A percentile compares a stretch with the other conserved stretches of the same genome.
Evolutionary conservation across 2,329 filamentous ascomycete genomes (phyloP).

Genomic region (Paraphoma chrysanthemicola): DNA sequence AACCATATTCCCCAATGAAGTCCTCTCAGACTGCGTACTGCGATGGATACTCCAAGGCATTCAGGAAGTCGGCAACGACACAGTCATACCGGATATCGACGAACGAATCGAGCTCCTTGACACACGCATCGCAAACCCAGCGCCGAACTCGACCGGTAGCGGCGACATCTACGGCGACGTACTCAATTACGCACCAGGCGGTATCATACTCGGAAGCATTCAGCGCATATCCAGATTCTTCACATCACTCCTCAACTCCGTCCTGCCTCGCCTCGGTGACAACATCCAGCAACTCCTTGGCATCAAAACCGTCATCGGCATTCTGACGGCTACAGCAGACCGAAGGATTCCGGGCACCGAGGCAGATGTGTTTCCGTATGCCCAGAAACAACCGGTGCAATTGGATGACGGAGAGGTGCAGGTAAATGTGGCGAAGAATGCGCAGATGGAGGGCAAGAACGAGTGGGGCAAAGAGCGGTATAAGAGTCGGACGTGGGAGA

Average conservation of each 20-base stretch:
- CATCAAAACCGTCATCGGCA: conserved; percentile 33
- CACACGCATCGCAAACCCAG: conserved; percentile 16
- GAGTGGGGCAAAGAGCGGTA: conserved; percentile 32
- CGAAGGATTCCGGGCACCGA: conserved; percentile 37
- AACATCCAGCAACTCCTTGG: conserved; percentile 37
- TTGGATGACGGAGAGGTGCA: conserved; percentile 8
- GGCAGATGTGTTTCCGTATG: conserved; percentile 36
- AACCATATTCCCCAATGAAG: conserved; percentile 42
- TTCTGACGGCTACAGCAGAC: conserved; percentile 41
- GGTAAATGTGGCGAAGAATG: conserved; percentile 21
- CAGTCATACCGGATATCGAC: conserved; percentile 27
- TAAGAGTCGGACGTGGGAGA: conserved; percentile 39
- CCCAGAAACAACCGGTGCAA: conserved; percentile 15
- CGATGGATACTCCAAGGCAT: conserved; percentile 39
- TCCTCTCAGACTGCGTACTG: conserved; percentile 40
- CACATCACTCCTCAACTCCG: conserved; percentile 22
- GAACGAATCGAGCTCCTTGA: conserved; percentile 19
- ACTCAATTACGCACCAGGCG: conserved; percentile 37
- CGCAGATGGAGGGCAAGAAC: conserved; percentile 23
- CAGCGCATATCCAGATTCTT: conserved; percentile 17
- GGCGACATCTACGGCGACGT: conserved; percentile 44
- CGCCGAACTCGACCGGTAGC: conserved; percentile 25
- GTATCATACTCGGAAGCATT: conserved; percentile 22
- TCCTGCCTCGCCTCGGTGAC: conserved; percentile 34
- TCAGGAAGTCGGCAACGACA: conserved; percentile 14